Evolutionary conservation across 2,329 filamentous ascomycete species (phyloP), one percentile per base, ranked within the genome.

Genomic region (Rhynchosporium secalis): DNA sequence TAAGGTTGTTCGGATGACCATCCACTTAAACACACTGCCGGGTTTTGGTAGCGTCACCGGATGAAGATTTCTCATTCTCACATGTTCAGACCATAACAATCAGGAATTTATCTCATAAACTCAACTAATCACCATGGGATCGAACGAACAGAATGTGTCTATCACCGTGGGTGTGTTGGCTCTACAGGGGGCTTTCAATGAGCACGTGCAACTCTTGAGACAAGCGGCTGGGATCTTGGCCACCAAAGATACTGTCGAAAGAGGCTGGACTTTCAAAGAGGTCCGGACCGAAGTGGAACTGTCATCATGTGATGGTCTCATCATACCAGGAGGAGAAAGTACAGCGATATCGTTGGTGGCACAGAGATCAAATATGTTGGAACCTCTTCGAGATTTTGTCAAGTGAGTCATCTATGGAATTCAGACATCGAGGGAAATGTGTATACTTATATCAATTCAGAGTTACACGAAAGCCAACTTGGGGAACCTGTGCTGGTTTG

Each of bases 401-500:
- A 96, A 96, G 88, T 94, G 78, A 73, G 84, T 79, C 54, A 69
- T 65, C 28, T 41, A 31, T 52, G 28, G 56, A 57, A 6, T 41
- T 36, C 60, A 43, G 47, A 28, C 40, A 28, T 13, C 40, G n/a
- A 3, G 36, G n/a, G 49, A 33, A 41, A 45, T 51, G 10, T 12
- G 58, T 49, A 66, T 62, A 51, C 60, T 64, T 64, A 68, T 43
- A 56, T 28, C 26, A 12, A 5, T 20, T 46, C 67, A 94, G 91
- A 72, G 79, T 90, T 46, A 79, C 86, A 58, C 86, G 89, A 68
- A 92, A 90, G 70, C 93, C 93, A 10, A 91, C 90, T 29, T 99
- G 94, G 94, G 95, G 95, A 61, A 98, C 95, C 26, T 99, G 95
- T 75, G 95, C 95, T 12, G 95, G 95, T 9, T 83, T 98, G 62